These are phyloP conservation scores for Puccinellia tenuiflora DNA, from an alignment of 176 grass and related monocot species.

Conservation along the genomic window DNA sequence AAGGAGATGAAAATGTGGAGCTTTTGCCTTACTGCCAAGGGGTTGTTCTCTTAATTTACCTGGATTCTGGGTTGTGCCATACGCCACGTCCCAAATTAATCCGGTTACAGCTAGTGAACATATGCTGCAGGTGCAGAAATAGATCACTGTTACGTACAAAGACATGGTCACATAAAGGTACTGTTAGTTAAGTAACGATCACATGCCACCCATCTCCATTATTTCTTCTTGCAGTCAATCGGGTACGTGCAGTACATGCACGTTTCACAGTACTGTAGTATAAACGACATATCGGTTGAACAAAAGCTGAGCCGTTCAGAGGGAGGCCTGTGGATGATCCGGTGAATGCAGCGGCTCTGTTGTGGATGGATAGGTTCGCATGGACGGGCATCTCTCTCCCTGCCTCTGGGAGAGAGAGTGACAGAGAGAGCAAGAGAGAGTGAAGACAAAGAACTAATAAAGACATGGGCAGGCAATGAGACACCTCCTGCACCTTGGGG, in stretches of 20 bases:
- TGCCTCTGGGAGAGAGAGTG: not conserved
- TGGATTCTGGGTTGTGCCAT: too few relatives aligned
- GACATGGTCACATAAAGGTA: constrained; percentile 28
- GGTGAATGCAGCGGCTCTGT: constrained; percentile 22
- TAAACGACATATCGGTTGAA: constrained; percentile 36
- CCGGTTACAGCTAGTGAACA: not conserved
- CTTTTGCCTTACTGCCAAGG: not conserved
- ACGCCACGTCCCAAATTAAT: not conserved
- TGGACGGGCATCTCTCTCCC: not conserved
- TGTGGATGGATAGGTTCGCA: constrained; percentile 15
- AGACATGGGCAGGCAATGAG: constrained; percentile 42
- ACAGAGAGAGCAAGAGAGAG: not conserved
- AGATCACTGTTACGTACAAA: not conserved
- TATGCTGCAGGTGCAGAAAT: not conserved
- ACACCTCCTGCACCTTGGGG: constrained; percentile 24
- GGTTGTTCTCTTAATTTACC: not conserved
- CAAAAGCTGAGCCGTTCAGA: constrained; percentile 32
- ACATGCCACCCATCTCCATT: constrained; percentile 13
- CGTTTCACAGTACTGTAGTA: constrained; percentile 27
- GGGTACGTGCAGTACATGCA: constrained; percentile 26
- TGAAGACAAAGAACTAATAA: constrained; percentile 43
- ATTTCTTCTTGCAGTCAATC: not conserved
- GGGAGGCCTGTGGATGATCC: constrained; percentile 10
- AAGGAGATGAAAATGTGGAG: not conserved
- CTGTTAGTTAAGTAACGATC: constrained; percentile 29